These are phyloP conservation scores for Neopestalotiopsis rosae DNA, from an alignment of 2,329 filamentous ascomycete genomes.

Conservation along the genomic window DNA sequence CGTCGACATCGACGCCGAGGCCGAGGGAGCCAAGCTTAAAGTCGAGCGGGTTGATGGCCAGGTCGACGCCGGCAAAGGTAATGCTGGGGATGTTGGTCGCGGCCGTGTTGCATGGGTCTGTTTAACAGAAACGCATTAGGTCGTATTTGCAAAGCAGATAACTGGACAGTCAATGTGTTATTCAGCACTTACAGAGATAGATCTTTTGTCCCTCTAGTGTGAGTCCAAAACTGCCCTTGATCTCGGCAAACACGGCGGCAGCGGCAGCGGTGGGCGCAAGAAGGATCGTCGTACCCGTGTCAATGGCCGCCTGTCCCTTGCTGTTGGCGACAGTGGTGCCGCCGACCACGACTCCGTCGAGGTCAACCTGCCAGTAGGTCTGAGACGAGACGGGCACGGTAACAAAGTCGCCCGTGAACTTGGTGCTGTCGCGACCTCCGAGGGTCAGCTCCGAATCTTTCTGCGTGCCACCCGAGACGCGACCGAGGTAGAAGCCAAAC, in stretches of 20 bases:
- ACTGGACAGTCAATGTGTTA: not conserved
- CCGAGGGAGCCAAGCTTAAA: slow-evolving; percentile 12
- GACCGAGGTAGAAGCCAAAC: slow-evolving; percentile 39
- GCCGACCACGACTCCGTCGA: slow-evolving; percentile 12
- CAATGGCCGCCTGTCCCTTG: slow-evolving; percentile 10
- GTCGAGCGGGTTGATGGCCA: slow-evolving; percentile 16
- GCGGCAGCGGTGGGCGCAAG: slow-evolving; percentile 12
- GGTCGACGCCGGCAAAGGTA: slow-evolving; percentile 5
- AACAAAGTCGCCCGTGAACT: slow-evolving; percentile 13
- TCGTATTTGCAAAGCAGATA: not conserved
- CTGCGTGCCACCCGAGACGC: not conserved
- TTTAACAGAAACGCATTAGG: not conserved
- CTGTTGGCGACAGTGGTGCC: not conserved
- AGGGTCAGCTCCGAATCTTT: slow-evolving; percentile 15
- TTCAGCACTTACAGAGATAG: not conserved
- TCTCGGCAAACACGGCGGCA: not conserved
- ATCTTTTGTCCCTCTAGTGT: not conserved
- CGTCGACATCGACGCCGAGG: slow-evolving; percentile 10
- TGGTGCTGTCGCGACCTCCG: slow-evolving; percentile 12
- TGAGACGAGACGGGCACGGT: slow-evolving; percentile 8
- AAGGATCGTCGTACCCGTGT: slow-evolving; percentile 15
- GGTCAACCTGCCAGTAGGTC: slow-evolving; percentile 16
- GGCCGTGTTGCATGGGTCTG: slow-evolving; percentile 11
- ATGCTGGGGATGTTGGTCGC: slow-evolving; percentile 8
- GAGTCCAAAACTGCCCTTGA: slow-evolving; percentile 7